Base-by-base conservation (phyloP, 2,329 filamentous ascomycete species). In the Thelonectria discophora region DNA sequence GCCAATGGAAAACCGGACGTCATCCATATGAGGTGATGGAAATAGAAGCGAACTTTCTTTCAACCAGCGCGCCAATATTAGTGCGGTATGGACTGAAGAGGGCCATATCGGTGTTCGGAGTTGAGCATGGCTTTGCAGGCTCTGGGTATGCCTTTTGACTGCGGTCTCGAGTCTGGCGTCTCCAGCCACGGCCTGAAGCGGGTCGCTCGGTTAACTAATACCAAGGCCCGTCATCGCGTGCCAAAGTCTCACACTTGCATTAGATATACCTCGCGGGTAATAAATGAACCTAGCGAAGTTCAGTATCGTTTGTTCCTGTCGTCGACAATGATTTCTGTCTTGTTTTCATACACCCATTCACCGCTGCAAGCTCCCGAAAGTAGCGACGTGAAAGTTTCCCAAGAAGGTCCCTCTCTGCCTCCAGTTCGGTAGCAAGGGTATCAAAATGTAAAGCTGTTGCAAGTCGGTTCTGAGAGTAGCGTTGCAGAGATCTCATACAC, bases 201-300 rank as follows among this genome's bases (percentile, higher is more conserved):
- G n/a, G 8, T 0, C 39, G 51, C 1, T 58, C 21, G 0, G 55
- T 65, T 1, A 66, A 3, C n/a, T n/a, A n/a, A n/a, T n/a, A n/a
- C 63, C 65, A 66, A 58, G n/a, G 0, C 65, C 64, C 0, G 50
- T 63, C n/a, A 58, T 55, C 0, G 61, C 51, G 17, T 68, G 63
- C 0, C 58, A 55, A 10, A 66, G 24, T 10, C 7, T 55, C 8
- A 59, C 43, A 2, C 51, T 59, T 9, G 27, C 54, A 15, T 53
- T 47, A 0, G 62, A 21, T 0, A 27, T 40, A 3, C 8, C 9
- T 3, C 64, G 57, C 0, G 60, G 64, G 30, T 60, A 0, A 2
- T 20, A 3, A 30, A 51, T 53, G 49, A n/a, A n/a, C n/a, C n/a
- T 55, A 7, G 64, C 65, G 46, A 40, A 56, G 15, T 48, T 0